Percentiles rank a stretch among this genome's conserved stretches.
Conservation (phyloP, 192 early-diverging fungal genomes). For the Kappamyces sp. region DNA sequence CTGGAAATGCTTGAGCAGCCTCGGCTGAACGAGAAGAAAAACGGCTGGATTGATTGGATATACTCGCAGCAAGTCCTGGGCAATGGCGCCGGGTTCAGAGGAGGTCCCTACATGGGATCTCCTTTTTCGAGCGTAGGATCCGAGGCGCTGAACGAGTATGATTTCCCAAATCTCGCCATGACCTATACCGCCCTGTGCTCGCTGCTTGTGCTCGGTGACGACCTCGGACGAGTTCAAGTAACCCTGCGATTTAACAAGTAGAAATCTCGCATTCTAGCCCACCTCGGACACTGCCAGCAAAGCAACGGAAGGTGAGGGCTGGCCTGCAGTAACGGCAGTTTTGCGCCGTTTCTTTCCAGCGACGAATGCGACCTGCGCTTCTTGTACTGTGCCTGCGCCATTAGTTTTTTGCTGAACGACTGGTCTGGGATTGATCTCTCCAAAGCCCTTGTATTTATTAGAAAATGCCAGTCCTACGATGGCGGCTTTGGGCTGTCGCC, state of each 20-base stretch:
- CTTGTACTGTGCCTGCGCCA: constrained; percentile 80
- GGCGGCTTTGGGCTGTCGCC: constrained; percentile 73
- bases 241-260: constrained; percentile 24
- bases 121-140: not conserved
- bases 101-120: constrained; percentile 61
- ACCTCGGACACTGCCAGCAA: constrained; percentile 63
- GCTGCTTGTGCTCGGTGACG: constrained; percentile 83
- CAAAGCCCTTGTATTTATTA: constrained; percentile 54
- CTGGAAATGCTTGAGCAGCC: constrained; percentile 58
- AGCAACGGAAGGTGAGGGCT: constrained; percentile 59
- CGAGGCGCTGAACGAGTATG: constrained; percentile 16
- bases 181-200: constrained; percentile 86
- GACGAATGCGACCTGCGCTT: constrained; percentile 86
- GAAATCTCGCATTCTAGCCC: constrained; percentile 51
- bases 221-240: constrained; percentile 63
- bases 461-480: constrained; percentile 57
- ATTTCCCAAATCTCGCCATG: constrained; percentile 40
- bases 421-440: constrained; percentile 78
- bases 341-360: constrained; percentile 59
- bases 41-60: constrained; percentile 88
- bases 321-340: constrained; percentile 38
- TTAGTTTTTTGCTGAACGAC: constrained; percentile 79
- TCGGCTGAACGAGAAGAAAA: constrained; percentile 47
- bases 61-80: constrained; percentile 78
- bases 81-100: constrained; percentile 56